phyloP scores from a whole-genome alignment of 805 yeast species.

The Clavispora santaluciae region DNA sequence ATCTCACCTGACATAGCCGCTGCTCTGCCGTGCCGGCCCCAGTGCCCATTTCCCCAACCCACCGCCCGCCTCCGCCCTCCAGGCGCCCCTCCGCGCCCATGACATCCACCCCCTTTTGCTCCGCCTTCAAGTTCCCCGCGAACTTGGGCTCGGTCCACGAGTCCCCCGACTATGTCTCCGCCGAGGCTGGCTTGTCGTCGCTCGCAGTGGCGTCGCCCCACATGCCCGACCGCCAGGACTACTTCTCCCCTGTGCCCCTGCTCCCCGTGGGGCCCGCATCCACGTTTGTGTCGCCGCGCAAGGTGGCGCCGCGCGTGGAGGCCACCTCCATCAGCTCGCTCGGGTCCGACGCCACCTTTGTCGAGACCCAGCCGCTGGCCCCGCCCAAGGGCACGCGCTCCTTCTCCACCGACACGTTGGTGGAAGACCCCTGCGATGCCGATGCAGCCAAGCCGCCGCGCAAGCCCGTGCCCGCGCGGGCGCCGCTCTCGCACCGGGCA shows the following conservation, averaged over 20 bases:
- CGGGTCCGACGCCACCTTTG: constrained; percentile 21
- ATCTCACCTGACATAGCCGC: no score
- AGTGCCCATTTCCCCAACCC: no score
- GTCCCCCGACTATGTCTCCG: neutral
- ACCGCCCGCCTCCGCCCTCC: no score
- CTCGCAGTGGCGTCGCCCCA: neutral
- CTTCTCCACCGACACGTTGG: constrained; percentile 29
- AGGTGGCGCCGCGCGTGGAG: constrained; percentile 2
- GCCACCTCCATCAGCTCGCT: constrained; percentile 24
- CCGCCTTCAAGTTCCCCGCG: constrained; percentile 13
- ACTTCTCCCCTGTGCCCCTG: constrained; percentile 9
- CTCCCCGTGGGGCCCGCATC: neutral
- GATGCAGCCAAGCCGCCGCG: constrained; percentile 1
- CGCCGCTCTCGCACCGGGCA: constrained; percentile 2
- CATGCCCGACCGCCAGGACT: constrained; percentile 2
- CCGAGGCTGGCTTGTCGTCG: neutral
- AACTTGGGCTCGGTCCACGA: neutral
- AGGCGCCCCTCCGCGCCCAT: no score
- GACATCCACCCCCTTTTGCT: constrained; percentile 14
- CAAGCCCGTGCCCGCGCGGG: constrained; percentile 11
- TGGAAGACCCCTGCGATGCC: constrained; percentile 17
- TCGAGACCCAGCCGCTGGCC: constrained; percentile 1
- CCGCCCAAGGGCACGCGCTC: constrained; percentile 14
- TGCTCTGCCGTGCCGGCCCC: no score
- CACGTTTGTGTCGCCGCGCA: neutral